Conservation (phyloP, 1,284 basidiomycete genomes). For the Fomitiporia mediterranea region DNA sequence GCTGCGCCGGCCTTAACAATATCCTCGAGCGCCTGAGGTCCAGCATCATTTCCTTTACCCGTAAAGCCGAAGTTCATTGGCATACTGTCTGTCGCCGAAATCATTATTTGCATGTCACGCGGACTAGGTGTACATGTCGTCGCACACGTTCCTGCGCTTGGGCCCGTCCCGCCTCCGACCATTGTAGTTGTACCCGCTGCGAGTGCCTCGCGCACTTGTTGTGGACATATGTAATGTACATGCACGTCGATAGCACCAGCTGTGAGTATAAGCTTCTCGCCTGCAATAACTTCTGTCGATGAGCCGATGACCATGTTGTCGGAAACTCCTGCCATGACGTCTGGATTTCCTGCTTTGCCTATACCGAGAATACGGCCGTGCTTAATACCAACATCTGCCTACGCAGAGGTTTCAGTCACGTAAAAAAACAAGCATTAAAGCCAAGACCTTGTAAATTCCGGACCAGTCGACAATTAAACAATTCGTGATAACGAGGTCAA, state of each 20-base stretch:
- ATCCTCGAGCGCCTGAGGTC: constrained; percentile 68
- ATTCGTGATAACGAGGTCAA: constrained; percentile 95
- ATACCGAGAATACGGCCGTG: constrained; percentile 81
- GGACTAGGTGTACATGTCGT: constrained; percentile 93
- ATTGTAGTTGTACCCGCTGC: constrained; percentile 79
- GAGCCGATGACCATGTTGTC: constrained; percentile 78
- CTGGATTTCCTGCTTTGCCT: constrained; percentile 97
- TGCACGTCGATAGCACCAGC: constrained; percentile 94
- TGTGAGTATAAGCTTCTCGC: constrained; percentile 91
- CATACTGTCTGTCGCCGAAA: constrained; percentile 82
- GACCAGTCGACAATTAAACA: constrained; percentile 93
- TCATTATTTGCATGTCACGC: constrained; percentile 85
- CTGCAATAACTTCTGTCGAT: constrained; percentile 91
- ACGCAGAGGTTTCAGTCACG: constrained; percentile 14
- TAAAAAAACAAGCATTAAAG: background rate
- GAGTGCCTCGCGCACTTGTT: constrained; percentile 75
- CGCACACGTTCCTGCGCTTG: constrained; percentile 85
- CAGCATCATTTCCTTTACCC: constrained; percentile 92
- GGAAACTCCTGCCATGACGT: constrained; percentile 84
- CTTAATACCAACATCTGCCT: constrained; percentile 98
- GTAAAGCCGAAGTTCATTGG: constrained; percentile 94
- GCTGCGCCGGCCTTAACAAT: constrained; percentile 85
- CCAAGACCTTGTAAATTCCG: constrained; percentile 84
- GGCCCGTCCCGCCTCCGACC: constrained; percentile 93
- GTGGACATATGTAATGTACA: constrained; percentile 91